A percentile compares a stretch with the other conserved stretches of the same genome.
Conservation (phyloP, 1,284 basidiomycete genomes). For the Malassezia pachydermatis region DNA sequence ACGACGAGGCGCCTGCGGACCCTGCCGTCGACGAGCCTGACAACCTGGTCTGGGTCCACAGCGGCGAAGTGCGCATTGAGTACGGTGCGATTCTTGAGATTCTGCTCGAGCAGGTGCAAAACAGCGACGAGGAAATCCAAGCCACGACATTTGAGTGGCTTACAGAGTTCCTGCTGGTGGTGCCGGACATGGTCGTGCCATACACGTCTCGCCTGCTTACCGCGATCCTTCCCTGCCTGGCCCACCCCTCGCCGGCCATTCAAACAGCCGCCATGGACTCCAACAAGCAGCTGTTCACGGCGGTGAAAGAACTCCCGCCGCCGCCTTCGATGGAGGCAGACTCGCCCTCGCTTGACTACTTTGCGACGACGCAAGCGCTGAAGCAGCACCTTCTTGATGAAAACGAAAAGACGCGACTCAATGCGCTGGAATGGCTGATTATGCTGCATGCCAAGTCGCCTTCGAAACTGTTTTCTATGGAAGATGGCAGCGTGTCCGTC, state of each 20-base stretch:
- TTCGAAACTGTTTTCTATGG: conserved; percentile 88
- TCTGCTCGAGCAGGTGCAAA: conserved; percentile 66
- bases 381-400: conserved; percentile 90
- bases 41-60: conserved; percentile 64
- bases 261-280: conserved; percentile 74
- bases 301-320: conserved; percentile 73
- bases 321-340: conserved; percentile 51
- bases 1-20: not conserved
- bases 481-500: conserved; percentile 91
- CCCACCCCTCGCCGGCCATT: conserved; percentile 80
- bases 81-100: conserved; percentile 88
- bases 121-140: conserved; percentile 54
- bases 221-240: conserved; percentile 83
- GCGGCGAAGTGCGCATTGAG: conserved; percentile 83
- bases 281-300: conserved; percentile 71
- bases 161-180: conserved; percentile 76
- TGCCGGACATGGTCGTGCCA: conserved; percentile 80
- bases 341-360: conserved; percentile 66
- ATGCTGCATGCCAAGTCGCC: conserved; percentile 98
- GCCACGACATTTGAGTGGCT: conserved; percentile 67
- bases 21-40: conserved; percentile 46
- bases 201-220: conserved; percentile 87
- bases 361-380: conserved; percentile 78
- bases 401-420: conserved; percentile 88
- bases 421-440: conserved; percentile 90